Percentiles rank a stretch among this genome's conserved stretches.
phyloP scores from a whole-genome alignment of 1,284 basidiomycete genomes.

The Irpex sp. region DNA sequence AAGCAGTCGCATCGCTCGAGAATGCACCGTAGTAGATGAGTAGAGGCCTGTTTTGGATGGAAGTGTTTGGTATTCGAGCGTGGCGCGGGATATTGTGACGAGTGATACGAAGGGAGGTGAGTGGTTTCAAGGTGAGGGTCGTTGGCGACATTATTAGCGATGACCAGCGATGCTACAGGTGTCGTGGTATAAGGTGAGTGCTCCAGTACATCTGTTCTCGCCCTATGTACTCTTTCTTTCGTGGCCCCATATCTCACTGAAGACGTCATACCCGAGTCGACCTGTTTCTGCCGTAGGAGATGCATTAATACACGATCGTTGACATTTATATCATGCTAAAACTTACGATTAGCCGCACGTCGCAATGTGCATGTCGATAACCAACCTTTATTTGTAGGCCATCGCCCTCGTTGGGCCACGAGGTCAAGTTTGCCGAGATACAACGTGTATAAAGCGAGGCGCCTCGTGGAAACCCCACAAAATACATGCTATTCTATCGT shows the following conservation, averaged over 20 bases:
- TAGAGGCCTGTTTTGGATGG: conserved; percentile 23
- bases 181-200: background rate
- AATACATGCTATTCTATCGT: background rate
- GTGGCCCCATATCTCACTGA: too few species aligned
- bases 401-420: background rate
- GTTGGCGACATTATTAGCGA: background rate
- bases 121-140: conserved; percentile 17
- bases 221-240: too few species aligned
- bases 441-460: background rate
- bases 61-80: conserved; percentile 26
- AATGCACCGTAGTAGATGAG: conserved; percentile 26
- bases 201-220: too few species aligned
- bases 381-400: too few species aligned
- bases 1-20: conserved; percentile 15
- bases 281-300: too few species aligned
- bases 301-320: too few species aligned
- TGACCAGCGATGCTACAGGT: background rate
- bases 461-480: background rate
- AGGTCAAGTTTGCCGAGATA: background rate
- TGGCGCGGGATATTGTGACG: conserved; percentile 23
- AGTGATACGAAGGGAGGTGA: conserved; percentile 20
- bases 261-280: too few species aligned
- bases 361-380: too few species aligned
- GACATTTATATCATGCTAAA: too few species aligned
- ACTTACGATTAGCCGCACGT: too few species aligned